Conservation (phyloP, 768 basidiomycete genomes). For the Amanita rubescens region DNA sequence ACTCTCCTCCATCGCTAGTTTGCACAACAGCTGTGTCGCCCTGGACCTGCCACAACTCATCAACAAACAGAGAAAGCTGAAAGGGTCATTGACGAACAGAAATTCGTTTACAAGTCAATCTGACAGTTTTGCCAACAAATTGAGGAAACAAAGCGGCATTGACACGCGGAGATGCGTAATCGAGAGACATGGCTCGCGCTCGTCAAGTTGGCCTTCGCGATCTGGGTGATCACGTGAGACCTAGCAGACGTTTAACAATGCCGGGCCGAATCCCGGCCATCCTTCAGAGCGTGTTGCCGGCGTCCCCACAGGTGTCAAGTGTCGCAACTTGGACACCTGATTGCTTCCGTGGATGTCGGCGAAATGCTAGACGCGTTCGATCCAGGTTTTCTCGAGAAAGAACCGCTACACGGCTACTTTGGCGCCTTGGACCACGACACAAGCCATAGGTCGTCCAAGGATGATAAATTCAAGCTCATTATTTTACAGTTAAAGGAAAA, state of each 20-base stretch:
- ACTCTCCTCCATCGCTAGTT: conserved; percentile 6
- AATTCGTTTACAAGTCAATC: conserved; percentile 1
- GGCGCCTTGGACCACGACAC: neutral
- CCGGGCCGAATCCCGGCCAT: neutral
- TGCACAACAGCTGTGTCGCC: conserved; percentile 1
- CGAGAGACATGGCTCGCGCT: neutral
- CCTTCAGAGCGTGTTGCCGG: too few species aligned
- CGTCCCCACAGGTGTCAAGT: neutral
- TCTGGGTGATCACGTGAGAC: neutral
- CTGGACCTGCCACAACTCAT: conserved; percentile 1
- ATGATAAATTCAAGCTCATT: neutral
- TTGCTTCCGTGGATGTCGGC: neutral
- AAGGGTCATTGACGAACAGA: neutral
- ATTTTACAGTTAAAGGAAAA: neutral
- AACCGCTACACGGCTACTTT: conserved; percentile 5
- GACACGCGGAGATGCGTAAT: conserved; percentile 5
- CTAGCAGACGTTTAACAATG: neutral
- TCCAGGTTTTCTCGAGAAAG: conserved; percentile 5
- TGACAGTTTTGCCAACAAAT: neutral
- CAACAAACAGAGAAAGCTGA: too few species aligned
- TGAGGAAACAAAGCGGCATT: conserved; percentile 4
- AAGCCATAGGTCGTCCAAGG: neutral
- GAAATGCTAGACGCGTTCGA: neutral
- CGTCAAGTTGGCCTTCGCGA: too few species aligned
- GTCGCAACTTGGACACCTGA: neutral